Base-by-base conservation (phyloP, 495 filamentous ascomycete species). In the Glutinoglossum americanum region DNA sequence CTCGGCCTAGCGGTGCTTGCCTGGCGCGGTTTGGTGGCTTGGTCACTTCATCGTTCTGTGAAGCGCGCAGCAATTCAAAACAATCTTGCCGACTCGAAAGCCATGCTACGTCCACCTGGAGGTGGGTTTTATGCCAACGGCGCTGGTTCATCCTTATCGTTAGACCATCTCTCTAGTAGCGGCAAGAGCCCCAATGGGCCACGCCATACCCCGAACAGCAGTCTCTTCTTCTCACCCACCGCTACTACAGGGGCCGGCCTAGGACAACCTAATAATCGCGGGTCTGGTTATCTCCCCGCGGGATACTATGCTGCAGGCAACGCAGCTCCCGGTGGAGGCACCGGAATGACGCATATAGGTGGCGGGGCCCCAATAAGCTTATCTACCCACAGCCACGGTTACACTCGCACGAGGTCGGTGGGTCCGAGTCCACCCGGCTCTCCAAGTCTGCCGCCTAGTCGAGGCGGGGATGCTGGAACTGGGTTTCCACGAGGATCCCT, bases 141-240 rank as follows among this genome's bases (percentile, higher is more conserved):
- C 60, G 71, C 73, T 21, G 76, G 77, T 28, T 80, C 77, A 10
- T 76, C 79, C 8, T 72, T 81, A 25, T 82, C 77, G 8, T 72
- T 86, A 44, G 74, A 76, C 37, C 76, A 72, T 57, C 68, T 79
- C 35, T 69, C 30, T 33, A 62, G 63, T 53, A 58, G 58, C 39
- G 62, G 61, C 8, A 51, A 48, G 23, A 55, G 63, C 21, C 51
- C 51, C 17, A 53, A 57, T 71, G 73, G 51, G 64, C 71, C 62
- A 72, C 76, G 66, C 63, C 73, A 72, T 30, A 71, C 68, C 55
- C 69, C 76, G 15, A 70, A 69, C 54, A 71, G 72, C 56, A 82
- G 78, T 41, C 77, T 98, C 4, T 98, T 98, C 77, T 98, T 93
- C 70, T 94, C 87, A 1, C 92, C 92, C 0, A 97, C 92, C 0